Percentiles rank a stretch among this genome's conserved stretches.
phyloP scores from a whole-genome alignment of 257 asterid species.

The Petunia axillaris region DNA sequence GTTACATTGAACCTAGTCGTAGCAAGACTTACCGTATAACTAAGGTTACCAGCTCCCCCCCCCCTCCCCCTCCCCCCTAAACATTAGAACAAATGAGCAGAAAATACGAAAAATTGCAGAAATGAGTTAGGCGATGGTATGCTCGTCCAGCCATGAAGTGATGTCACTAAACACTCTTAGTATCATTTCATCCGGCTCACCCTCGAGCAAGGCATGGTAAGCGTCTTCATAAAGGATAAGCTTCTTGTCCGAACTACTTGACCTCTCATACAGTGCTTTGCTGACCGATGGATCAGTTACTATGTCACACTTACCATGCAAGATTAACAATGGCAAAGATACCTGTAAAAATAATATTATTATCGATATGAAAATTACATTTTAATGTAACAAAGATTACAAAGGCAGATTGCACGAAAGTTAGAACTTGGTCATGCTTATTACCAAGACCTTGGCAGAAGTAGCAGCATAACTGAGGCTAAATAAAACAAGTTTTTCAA shows the following conservation, averaged over 20 bases:
- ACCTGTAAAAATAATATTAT: constrained; percentile 45
- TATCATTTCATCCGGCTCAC: constrained; percentile 55
- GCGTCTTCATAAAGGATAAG: constrained; percentile 53
- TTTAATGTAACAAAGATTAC: neutral
- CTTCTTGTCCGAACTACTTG: constrained; percentile 52
- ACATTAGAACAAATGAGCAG: neutral
- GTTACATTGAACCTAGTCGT: no score
- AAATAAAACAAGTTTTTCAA: neutral
- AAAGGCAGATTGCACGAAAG: neutral
- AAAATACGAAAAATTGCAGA: neutral
- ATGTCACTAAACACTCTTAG: constrained; percentile 46
- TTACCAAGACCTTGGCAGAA: neutral
- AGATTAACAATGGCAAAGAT: constrained; percentile 72
- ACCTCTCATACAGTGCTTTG: constrained; percentile 47
- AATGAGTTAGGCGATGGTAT: neutral
- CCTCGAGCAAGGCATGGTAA: constrained; percentile 56
- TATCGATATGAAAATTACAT: neutral
- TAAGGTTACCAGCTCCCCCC: neutral
- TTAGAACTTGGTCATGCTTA: neutral
- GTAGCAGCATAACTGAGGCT: neutral
- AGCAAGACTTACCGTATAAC: neutral
- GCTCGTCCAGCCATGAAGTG: constrained; percentile 51
- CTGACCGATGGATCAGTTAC: constrained; percentile 76
- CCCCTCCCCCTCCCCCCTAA: neutral
- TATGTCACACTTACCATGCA: constrained; percentile 79